These are phyloP conservation scores for Mortierella sp. DNA, from an alignment of 371 early-diverging fungal genomes.

Conservation along the genomic window DNA sequence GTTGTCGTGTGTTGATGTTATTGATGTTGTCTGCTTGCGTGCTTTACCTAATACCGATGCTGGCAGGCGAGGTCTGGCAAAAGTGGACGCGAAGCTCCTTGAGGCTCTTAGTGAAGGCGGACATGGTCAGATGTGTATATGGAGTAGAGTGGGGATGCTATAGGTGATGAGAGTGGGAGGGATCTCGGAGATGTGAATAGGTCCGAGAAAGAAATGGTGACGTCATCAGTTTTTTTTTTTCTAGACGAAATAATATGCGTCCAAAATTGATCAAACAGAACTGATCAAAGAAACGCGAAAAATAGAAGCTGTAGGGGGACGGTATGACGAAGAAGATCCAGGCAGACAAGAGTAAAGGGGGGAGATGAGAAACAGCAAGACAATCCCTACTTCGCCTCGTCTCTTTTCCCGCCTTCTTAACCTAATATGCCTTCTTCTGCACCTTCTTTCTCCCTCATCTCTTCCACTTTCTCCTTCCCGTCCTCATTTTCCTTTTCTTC, in stretches of 20 bases:
- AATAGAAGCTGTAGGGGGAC: neutral
- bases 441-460: neutral
- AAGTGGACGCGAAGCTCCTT: slow-evolving; percentile 94
- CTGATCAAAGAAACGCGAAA: too few species aligned
- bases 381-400: neutral
- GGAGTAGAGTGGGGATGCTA: slow-evolving; percentile 5
- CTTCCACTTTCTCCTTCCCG: neutral
- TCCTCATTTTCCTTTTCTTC: neutral
- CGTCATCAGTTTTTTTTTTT: too few species aligned
- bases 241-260: too few species aligned
- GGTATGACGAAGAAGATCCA: neutral
- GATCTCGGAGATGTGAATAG: slow-evolving; percentile 2
- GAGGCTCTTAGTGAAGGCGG: slow-evolving; percentile 72
- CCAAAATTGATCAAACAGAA: too few species aligned
- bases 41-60: slow-evolving; percentile 87
- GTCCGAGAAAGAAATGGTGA: neutral
- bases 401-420: neutral
- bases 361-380: neutral
- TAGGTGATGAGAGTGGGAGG: neutral
- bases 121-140: slow-evolving; percentile 35
- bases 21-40: neutral
- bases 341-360: neutral
- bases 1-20: neutral
- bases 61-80: slow-evolving; percentile 88
- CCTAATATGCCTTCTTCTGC: neutral